These are phyloP conservation scores for Cladosporium sp. DNA, from an alignment of 2,329 filamentous ascomycete species.

Conservation along the genomic window DNA sequence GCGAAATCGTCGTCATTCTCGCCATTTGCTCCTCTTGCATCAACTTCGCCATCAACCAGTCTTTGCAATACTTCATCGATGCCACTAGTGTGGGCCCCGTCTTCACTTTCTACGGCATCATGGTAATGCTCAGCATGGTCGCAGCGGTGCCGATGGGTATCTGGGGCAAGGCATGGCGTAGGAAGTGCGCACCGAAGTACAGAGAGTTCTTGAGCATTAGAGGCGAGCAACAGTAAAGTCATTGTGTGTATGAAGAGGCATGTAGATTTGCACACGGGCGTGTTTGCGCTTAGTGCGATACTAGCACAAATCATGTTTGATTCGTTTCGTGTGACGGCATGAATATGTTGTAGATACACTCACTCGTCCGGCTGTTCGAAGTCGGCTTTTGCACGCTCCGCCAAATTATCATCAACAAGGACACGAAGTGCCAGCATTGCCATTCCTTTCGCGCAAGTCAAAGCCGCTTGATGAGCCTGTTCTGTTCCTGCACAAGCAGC, in stretches of 20 bases:
- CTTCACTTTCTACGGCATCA: constrained; percentile 42
- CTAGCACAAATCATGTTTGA: background rate
- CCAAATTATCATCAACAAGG: constrained; percentile 6
- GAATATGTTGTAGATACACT: background rate
- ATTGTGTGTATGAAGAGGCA: background rate
- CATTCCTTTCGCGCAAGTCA: constrained; percentile 16
- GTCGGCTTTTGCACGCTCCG: background rate
- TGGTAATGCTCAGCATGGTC: constrained; percentile 33
- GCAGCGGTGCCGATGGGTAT: constrained; percentile 37
- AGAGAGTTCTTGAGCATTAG: constrained; percentile 23
- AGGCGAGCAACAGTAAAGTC: background rate
- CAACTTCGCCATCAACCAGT: constrained; percentile 31
- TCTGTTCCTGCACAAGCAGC: constrained; percentile 16
- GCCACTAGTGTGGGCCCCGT: constrained; percentile 35
- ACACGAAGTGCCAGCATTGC: constrained; percentile 20
- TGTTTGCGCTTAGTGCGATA: background rate
- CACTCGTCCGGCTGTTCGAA: background rate
- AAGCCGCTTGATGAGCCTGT: constrained; percentile 9
- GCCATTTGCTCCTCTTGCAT: constrained; percentile 27
- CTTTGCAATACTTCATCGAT: constrained; percentile 45
- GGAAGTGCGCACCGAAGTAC: constrained; percentile 25
- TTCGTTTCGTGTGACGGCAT: no score
- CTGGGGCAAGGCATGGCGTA: constrained; percentile 41
- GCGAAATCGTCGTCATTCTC: constrained; percentile 30
- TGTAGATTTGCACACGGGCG: background rate